A percentile compares a stretch with the other conserved stretches of the same genome.
These are phyloP conservation scores for Fusarium graminum DNA, from an alignment of 2,329 filamentous ascomycete genomes.

Conservation along the genomic window DNA sequence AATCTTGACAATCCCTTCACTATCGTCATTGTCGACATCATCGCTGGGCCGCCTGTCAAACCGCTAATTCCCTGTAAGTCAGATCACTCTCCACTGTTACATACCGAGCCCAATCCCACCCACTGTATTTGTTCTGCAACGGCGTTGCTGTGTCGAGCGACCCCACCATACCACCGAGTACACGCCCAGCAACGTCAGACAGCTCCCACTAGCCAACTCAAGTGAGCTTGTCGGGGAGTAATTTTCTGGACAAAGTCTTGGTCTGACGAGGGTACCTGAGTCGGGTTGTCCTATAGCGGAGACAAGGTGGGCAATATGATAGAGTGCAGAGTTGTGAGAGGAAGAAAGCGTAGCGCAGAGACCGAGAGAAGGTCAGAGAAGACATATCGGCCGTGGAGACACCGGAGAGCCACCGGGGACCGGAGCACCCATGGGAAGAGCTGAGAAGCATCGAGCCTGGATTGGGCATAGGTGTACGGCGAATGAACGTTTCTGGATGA, in stretches of 20 bases:
- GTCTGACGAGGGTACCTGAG: conserved; percentile 35
- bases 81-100: conserved; percentile 41
- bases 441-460: conserved; percentile 16
- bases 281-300: conserved; percentile 39
- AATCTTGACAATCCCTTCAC: conserved; percentile 30
- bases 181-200: conserved; percentile 42
- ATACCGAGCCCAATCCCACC: conserved; percentile 41
- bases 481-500: conserved; percentile 30
- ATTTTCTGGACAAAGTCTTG: conserved; percentile 40
- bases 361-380: conserved; percentile 41
- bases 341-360: conserved; percentile 43
- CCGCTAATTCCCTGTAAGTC: conserved; percentile 45
- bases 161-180: conserved; percentile 49
- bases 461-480: conserved; percentile 48
- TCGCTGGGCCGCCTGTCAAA: conserved; percentile 37
- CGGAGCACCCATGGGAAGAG: conserved; percentile 28
- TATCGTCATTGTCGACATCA: conserved; percentile 44
- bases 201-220: conserved; percentile 46
- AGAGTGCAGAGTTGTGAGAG: conserved; percentile 36
- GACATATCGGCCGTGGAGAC: conserved; percentile 42
- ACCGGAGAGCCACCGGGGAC: conserved; percentile 44
- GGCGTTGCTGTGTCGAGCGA: conserved; percentile 30
- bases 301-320: conserved; percentile 34
- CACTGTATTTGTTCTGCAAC: conserved; percentile 37
- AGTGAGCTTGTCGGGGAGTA: conserved; percentile 44